These are phyloP conservation scores for Fagopyrum homotropicum DNA, from an alignment of 148 eudicot genomes.

Conservation along the genomic window DNA sequence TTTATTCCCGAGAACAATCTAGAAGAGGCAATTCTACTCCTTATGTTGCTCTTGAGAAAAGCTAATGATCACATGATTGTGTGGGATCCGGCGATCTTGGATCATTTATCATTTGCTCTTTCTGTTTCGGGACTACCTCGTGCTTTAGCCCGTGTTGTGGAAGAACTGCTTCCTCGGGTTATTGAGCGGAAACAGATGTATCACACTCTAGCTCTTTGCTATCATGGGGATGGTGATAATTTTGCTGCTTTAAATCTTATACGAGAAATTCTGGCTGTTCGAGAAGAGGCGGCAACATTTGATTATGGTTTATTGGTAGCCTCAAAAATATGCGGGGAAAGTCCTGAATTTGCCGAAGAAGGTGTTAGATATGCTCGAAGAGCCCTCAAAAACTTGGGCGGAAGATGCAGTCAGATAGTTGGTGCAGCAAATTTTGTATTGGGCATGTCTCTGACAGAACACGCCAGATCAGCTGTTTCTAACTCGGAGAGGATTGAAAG, in stretches of 20 bases:
- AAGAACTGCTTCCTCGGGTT: conserved; percentile 69
- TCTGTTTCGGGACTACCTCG: conserved; percentile 49
- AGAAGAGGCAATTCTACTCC: conserved; percentile 83
- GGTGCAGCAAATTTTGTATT: conserved; percentile 40
- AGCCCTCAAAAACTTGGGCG: conserved; percentile 41
- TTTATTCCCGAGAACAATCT: conserved; percentile 70
- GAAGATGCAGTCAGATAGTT: conserved; percentile 40
- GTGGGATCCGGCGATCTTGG: conserved; percentile 85
- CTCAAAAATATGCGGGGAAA: conserved; percentile 61
- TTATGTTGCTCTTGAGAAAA: conserved; percentile 63
- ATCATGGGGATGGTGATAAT: conserved; percentile 58
- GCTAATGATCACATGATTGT: conserved; percentile 40
- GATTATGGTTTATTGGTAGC: conserved; percentile 53
- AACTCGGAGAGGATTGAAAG: conserved; percentile 37
- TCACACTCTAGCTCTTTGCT: conserved; percentile 67
- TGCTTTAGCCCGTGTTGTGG: conserved; percentile 65
- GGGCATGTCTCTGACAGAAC: conserved; percentile 42
- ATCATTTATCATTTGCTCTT: conserved; percentile 81
- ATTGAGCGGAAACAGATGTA: conserved; percentile 51
- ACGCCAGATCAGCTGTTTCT: conserved; percentile 34
- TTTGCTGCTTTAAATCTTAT: conserved; percentile 56
- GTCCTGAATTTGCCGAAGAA: conserved; percentile 41
- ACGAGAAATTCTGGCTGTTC: conserved; percentile 39
- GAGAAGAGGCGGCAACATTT: conserved; percentile 38
- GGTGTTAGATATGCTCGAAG: conserved; percentile 57